phyloP scores from a whole-genome alignment of 2,329 filamentous ascomycete species.

The Fusarium graminum region DNA sequence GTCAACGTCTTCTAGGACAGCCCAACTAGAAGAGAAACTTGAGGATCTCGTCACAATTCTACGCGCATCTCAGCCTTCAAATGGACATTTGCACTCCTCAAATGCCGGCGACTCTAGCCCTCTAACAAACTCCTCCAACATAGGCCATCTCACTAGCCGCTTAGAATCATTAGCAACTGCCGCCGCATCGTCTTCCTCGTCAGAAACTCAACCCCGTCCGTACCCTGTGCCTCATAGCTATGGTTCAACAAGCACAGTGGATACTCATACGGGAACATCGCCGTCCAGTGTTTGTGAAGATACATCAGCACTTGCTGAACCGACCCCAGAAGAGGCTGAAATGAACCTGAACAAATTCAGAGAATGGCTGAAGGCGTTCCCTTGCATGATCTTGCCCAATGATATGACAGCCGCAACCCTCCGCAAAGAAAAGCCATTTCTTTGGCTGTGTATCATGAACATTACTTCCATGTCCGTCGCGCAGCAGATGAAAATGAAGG shows the following conservation, averaged over 20 bases:
- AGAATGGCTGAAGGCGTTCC: conserved; percentile 58
- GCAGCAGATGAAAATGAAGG: conserved; percentile 57
- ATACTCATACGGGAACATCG: conserved; percentile 17
- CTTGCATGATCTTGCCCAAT: conserved; percentile 59
- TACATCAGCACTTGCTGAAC: conserved; percentile 46
- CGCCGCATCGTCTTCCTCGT: conserved; percentile 51
- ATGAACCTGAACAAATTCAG: conserved; percentile 58
- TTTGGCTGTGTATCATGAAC: conserved; percentile 64
- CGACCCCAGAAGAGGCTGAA: conserved; percentile 56
- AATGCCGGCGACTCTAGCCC: conserved; percentile 17
- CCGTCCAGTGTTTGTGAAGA: conserved; percentile 35
- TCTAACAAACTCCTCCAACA: conserved; percentile 27
- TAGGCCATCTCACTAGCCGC: conserved; percentile 46
- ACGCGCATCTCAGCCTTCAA: conserved; percentile 49
- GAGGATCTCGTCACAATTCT: conserved; percentile 63
- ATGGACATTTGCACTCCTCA: conserved; percentile 32
- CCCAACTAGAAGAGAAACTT: conserved; percentile 64
- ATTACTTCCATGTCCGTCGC: conserved; percentile 59
- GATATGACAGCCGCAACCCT: conserved; percentile 57
- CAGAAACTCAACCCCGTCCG: conserved; percentile 27
- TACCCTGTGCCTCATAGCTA: conserved; percentile 26
- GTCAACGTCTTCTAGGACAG: conserved; percentile 55
- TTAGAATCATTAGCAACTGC: conserved; percentile 56
- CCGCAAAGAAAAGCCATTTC: conserved; percentile 59
- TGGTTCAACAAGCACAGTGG: conserved; percentile 11